Base-by-base conservation (phyloP, 768 basidiomycete genomes). In the Gloeopeniophorella convolvens region DNA sequence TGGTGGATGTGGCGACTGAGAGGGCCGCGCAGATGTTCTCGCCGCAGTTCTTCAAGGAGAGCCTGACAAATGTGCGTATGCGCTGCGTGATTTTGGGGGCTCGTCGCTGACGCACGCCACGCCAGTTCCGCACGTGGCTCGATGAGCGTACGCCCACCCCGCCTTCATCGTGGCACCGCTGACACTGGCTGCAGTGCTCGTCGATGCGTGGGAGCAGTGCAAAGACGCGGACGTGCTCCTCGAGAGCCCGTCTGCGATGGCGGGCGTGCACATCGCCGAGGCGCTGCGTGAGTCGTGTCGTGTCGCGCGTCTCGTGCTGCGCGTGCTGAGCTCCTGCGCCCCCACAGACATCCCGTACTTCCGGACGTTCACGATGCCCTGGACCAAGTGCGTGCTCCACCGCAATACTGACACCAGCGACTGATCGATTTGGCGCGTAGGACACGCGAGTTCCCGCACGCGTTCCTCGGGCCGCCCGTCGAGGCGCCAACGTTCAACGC, bases 241-340 rank as follows among this genome's bases (percentile, higher is more conserved):
- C 37, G 83, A 85, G 60, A 77, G 75, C 36, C 82, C 83, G 0
- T 82, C 79, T 3, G 78, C 81, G 1, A 82, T 84, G 79, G 77
- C 80, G 4, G 83, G 83, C 34, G 76, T 84, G 3, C 83, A 85
- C 61, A 83, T 85, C 51, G 80, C 83, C 9, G 83, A 85, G 63
- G 80, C 78, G 3, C 66, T 83, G 13, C 68, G 78, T 77, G 48
- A 46, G 72, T 70, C 30, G 11, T 26, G 9, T 33, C 11, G 16
- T 26, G 37, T 27, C 24, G 23, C 15, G 31, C 27, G 42, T 20
- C 27, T 16, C 9, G 9, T 10, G 3, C 23, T 10, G 3, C 23
- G 41, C n/a, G 20, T 28, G 12, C 30, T 11, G 20, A 43, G 35
- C 12, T 23, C 45, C 18, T 26, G 56, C 31, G 50, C 43, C 49